Base-by-base conservation (phyloP, 495 filamentous ascomycete species). In the Chaetomium tenue region DNA sequence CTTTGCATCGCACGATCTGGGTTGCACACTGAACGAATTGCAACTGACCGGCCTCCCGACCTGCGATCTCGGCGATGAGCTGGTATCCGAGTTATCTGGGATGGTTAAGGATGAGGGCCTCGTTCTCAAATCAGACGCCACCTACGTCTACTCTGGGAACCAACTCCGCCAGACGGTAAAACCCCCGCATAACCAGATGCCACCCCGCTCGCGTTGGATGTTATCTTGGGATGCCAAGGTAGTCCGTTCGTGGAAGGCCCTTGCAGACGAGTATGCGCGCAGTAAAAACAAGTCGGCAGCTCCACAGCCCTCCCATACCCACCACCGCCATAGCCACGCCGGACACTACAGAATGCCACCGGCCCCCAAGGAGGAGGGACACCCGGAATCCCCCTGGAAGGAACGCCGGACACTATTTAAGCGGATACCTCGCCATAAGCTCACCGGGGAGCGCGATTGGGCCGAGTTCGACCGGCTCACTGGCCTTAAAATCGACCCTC, bases 61-160 rank as follows among this genome's bases (percentile, higher is more conserved):
- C 5, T 76, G 77, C 52, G 74, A 77, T 2, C 67, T 63, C 20
- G 76, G 75, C 3, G 46, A 56, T 2, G 73, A 73, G 58, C 71
- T 75, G n/a, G 64, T 68, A n/a, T 60, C 60, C 4, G 71, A 81
- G 20, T 66, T 83, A 23, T 61, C 63, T 1, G 74, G 76, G 4
- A 68, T 83, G 58, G 56, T 83, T 40, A 77, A 74, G 64, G 74
- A 83, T 40, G 79, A 80, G 50, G 80, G 80, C 4, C 72, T 83
- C 2, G 57, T 78, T 18, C 60, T 79, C 22, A 73, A 76, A 51
- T 68, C 73, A 13, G 66, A 67, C 4, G 71, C 77, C 3, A 63
- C 73, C 4, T 77, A 77, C 52, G 66, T 80, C 2, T 71, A 67
- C 18, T 50, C 63, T 15, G 71, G 70, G 20, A 72, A 71, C 18